phyloP scores from a whole-genome alignment of 2,329 filamentous ascomycete species.

The Harringtonia lauricola region DNA sequence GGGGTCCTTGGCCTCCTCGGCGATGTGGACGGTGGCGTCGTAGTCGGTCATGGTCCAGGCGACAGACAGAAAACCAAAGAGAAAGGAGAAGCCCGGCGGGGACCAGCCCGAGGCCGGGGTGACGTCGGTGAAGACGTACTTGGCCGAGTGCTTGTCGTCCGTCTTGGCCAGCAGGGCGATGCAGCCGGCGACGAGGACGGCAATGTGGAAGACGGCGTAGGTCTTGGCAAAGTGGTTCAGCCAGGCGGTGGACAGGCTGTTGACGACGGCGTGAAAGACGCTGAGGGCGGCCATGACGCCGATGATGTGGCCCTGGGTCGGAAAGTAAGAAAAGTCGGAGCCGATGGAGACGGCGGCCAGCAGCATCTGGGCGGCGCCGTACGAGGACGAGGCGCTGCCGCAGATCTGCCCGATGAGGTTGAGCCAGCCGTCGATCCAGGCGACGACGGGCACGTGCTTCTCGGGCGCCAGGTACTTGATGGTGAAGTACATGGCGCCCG shows the following conservation, averaged over 20 bases:
- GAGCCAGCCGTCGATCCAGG: slow-evolving; percentile 38
- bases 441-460: slow-evolving; percentile 34
- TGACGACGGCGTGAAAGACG: slow-evolving; percentile 38
- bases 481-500: slow-evolving; percentile 37
- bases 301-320: slow-evolving; percentile 33
- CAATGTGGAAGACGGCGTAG: slow-evolving; percentile 46
- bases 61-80: slow-evolving; percentile 50
- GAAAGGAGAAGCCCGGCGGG: slow-evolving; percentile 41
- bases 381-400: slow-evolving; percentile 45
- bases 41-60: slow-evolving; percentile 48
- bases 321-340: slow-evolving; percentile 32
- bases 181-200: slow-evolving; percentile 36
- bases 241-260: slow-evolving; percentile 45
- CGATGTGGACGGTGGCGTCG: slow-evolving; percentile 26
- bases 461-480: slow-evolving; percentile 40
- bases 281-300: slow-evolving; percentile 45
- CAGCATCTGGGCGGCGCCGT: slow-evolving; percentile 44
- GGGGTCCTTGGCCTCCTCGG: slow-evolving; percentile 31
- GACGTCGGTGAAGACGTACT: slow-evolving; percentile 44
- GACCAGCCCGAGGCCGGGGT: slow-evolving; percentile 40
- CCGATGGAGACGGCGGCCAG: slow-evolving; percentile 43
- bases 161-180: slow-evolving; percentile 39
- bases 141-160: slow-evolving; percentile 36
- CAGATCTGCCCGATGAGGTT: slow-evolving; percentile 41
- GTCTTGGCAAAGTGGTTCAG: slow-evolving; percentile 46